A percentile compares a stretch with the other conserved stretches of the same genome.
Evolutionary conservation across 352 stramenopile genomes (phyloP).

Genomic region (Phytophthora sansomeana): DNA sequence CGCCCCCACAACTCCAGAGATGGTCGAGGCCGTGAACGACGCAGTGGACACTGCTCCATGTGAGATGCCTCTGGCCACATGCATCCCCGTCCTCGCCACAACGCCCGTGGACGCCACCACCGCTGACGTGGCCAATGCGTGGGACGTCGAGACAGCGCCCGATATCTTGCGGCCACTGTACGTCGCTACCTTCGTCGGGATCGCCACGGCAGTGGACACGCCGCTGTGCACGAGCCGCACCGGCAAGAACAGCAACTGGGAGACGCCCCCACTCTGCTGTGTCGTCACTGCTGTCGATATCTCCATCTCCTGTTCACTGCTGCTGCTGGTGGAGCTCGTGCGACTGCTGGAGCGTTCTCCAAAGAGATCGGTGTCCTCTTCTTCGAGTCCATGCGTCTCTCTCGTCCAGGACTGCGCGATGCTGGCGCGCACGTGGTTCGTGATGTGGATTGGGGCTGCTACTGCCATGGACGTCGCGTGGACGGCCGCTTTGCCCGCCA

Average conservation of each 20-base stretch:
- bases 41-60: conserved; percentile 62
- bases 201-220: conserved; percentile 61
- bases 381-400: neutral
- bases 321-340: conserved; percentile 29
- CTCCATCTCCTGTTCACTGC: conserved; percentile 28
- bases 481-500: conserved; percentile 63
- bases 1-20: conserved; percentile 58
- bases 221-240: conserved; percentile 65
- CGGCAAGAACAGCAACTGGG: conserved; percentile 67
- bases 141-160: conserved; percentile 63
- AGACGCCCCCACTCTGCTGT: conserved; percentile 40
- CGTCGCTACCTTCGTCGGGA: conserved; percentile 54
- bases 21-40: conserved; percentile 56
- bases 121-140: conserved; percentile 64
- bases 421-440: conserved; percentile 56
- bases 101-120: conserved; percentile 59
- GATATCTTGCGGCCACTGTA: conserved; percentile 72
- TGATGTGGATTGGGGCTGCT: conserved; percentile 63
- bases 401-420: conserved; percentile 37
- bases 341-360: conserved; percentile 40
- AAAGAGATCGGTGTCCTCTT: conserved; percentile 54
- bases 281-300: conserved; percentile 9
- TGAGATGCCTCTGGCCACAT: conserved; percentile 60
- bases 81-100: conserved; percentile 61
- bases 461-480: conserved; percentile 67